Percentiles rank a stretch among this genome's conserved stretches.
These are phyloP conservation scores for Tricholoma terreum DNA, from an alignment of 768 basidiomycete genomes.

Conservation along the genomic window DNA sequence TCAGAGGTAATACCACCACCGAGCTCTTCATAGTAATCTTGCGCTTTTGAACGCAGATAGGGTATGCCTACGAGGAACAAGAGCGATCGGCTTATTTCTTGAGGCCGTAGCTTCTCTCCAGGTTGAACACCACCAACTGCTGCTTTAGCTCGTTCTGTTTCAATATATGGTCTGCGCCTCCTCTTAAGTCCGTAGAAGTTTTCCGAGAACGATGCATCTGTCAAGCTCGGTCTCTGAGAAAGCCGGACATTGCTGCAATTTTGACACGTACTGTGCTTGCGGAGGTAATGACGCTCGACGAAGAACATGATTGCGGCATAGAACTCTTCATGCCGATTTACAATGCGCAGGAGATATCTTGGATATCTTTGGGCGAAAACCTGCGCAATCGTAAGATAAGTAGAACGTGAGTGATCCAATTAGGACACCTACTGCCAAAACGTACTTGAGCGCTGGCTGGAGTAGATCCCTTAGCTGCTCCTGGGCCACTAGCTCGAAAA, in stretches of 20 bases:
- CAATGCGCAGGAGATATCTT: slow-evolving; percentile 84
- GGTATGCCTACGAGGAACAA: slow-evolving; percentile 86
- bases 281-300: slow-evolving; percentile 89
- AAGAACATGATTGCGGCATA: slow-evolving; percentile 87
- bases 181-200: slow-evolving; percentile 94
- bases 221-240: not conserved
- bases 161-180: slow-evolving; percentile 66
- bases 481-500: slow-evolving; percentile 92
- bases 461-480: slow-evolving; percentile 90
- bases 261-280: slow-evolving; percentile 67
- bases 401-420: not conserved
- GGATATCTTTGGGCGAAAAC: slow-evolving; percentile 95
- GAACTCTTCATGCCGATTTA: slow-evolving; percentile 96
- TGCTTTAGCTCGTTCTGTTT: slow-evolving; percentile 60
- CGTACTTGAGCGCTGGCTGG: slow-evolving; percentile 93
- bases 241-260: not conserved
- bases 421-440: slow-evolving; percentile 67
- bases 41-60: slow-evolving; percentile 83
- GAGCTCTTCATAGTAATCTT: slow-evolving; percentile 86
- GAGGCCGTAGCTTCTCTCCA: slow-evolving; percentile 61
- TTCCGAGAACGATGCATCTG: slow-evolving; percentile 92
- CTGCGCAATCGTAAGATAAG: slow-evolving; percentile 35
- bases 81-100: slow-evolving; percentile 75
- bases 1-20: slow-evolving; percentile 80
- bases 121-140: slow-evolving; percentile 64